Evolutionary conservation across 164 flowering plant species (phyloP), one percentile per base, ranked within the genome.

Genomic region (Magnolia kwangsiensis): DNA sequence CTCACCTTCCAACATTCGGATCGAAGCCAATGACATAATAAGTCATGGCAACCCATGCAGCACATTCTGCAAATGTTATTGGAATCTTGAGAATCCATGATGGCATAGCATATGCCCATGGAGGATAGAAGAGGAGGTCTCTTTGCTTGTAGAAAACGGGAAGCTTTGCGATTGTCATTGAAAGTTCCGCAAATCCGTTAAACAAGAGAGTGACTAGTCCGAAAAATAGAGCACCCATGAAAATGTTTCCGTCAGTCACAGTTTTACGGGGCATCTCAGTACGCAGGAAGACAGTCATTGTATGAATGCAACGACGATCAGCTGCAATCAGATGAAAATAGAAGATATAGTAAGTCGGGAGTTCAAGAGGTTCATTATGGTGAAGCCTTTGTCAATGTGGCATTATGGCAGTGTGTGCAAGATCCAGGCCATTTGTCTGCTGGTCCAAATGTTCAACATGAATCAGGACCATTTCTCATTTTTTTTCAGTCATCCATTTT

Each of bases 91-190:
- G 79, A 13, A 88, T 80, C 80, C 81, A 84, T 71, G 75, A 4
- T 0, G 91, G 89, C 18, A 88, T 59, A 16, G 90, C 74, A 49
- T 78, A 90, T 69, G 91, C 89, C 93, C 93, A 90, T 16, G 91
- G 50, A 77, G 91, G 91, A 59, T 75, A 85, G 67, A 90, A 87
- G 1, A 83, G n/a, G n/a, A n/a, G 84, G 73, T 87, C 89, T 51
- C 91, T 76, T 75, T 90, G 93, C 86, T 88, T 90, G 76, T 85
- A 90, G 72, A 90, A 90, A 27, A 86, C 86, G 0, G 93, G 91
- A 74, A 90, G 90, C 69, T 80, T 87, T 19, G 27, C 27, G 9
- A 87, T 77, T 8, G 86, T 85, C 70, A 85, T 63, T 23, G 88
- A 51, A 14, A 90, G 84, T 72, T 90, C 93, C 0, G 81, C 65